Evolutionary conservation across 257 asterid species (phyloP).

Genomic region (Nemophila menziesii): DNA sequence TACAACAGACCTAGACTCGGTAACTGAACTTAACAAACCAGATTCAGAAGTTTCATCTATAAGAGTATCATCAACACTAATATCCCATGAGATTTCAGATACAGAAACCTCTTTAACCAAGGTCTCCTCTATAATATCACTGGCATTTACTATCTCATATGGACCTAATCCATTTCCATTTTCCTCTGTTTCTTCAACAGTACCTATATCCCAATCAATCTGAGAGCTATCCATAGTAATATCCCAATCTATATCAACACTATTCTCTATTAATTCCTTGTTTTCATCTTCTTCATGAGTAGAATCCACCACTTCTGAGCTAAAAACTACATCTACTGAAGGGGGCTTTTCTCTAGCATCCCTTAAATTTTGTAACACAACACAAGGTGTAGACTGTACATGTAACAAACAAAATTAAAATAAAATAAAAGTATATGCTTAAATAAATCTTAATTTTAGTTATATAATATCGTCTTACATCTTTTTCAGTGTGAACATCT

Average conservation of each 20-base stretch:
- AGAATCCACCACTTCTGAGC: conserved; percentile 38
- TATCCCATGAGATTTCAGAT: conserved; percentile 73
- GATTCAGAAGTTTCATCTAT: conserved; percentile 30
- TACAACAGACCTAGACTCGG: conserved; percentile 18
- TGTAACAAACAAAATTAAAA: conserved; percentile 7
- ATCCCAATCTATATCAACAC: conserved; percentile 76
- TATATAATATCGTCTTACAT: conserved; percentile 33
- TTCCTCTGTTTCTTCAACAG: conserved; percentile 62
- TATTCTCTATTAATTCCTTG: conserved; percentile 20
- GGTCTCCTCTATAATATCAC: conserved; percentile 28
- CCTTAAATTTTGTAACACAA: conserved; percentile 45
- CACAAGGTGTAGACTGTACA: conserved; percentile 47
- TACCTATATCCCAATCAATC: conserved; percentile 87
- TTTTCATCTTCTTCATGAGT: conserved; percentile 23
- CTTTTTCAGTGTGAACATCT: conserved; percentile 70
- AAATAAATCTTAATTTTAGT: neutral
- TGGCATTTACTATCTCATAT: conserved; percentile 81
- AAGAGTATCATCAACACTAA: conserved; percentile 50
- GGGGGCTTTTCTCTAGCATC: conserved; percentile 57
- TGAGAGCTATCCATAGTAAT: conserved; percentile 70
- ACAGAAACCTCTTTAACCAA: conserved; percentile 19
- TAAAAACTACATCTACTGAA: conserved; percentile 41
- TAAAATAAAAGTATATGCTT: conserved; percentile 2
- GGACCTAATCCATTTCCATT: conserved; percentile 85
- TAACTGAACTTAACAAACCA: conserved; percentile 19